phyloP scores from a whole-genome alignment of 257 asterid genomes.

The Primulina tabacum region DNA sequence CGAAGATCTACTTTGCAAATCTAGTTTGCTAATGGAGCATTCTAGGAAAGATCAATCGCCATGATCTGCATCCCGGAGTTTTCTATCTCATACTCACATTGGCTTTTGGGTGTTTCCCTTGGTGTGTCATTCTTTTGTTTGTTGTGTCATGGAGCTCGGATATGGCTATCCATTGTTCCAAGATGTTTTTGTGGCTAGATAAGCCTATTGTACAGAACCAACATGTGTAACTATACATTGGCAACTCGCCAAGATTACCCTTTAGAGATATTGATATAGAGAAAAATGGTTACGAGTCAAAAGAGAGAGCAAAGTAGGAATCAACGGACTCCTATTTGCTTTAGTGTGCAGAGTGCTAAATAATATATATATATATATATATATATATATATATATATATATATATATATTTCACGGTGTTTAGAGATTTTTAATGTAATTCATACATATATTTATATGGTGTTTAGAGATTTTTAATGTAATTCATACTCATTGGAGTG shows the following conservation, averaged over 20 bases:
- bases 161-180: conserved; percentile 51
- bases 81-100: conserved; percentile 44
- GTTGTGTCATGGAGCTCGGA: conserved; percentile 50
- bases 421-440: conserved; percentile 36
- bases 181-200: conserved; percentile 47
- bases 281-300: conserved; percentile 23
- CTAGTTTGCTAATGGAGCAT: conserved; percentile 69
- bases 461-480: conserved; percentile 35
- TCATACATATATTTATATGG: conserved; percentile 37
- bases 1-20: conserved; percentile 60
- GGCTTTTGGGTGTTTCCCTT: conserved; percentile 36
- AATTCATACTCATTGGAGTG: conserved; percentile 59
- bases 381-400: too few species aligned
- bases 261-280: conserved; percentile 44
- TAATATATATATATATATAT: conserved; percentile 43
- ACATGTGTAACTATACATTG: conserved; percentile 68
- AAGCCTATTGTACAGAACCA: conserved; percentile 81
- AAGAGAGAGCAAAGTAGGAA: conserved; percentile 45
- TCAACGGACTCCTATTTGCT: conserved; percentile 43
- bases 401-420: conserved; percentile 30
- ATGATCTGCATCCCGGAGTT: conserved; percentile 53
- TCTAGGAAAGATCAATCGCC: conserved; percentile 57
- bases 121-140: conserved; percentile 69
- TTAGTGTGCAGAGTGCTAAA: conserved; percentile 58
- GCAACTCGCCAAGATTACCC: conserved; percentile 76